Evolutionary conservation across 148 eudicot genomes (phyloP), one percentile per base, ranked within the genome.

Genomic region (Beta vulgaris): DNA sequence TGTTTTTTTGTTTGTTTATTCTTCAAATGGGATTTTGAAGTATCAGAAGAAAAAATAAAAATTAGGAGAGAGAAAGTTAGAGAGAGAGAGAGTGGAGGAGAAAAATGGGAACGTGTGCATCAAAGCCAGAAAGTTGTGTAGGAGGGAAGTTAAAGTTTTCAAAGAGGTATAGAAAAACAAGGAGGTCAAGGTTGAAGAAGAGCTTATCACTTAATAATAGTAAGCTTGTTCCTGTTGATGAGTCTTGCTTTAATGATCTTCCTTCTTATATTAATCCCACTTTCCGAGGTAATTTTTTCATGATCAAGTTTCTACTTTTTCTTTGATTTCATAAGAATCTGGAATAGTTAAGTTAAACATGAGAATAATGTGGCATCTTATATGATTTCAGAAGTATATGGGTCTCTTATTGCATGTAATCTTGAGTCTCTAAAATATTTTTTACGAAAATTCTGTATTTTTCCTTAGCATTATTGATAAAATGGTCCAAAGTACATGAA

Each of bases 81-180:
- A 6, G 0, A 19, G 34, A 35, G 18, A 44, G 34, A 34, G 25
- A 12, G 26, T 26, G 69, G 25, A 44, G 21, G 9, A 59, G 67
- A 77, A 48, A 42, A 75, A 93, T 93, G 98, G 98, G 98, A 36
- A 84, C 63, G 0, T 90, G 97, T 78, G 95, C 88, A 78, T 93
- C 98, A 55, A 93, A 87, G 77, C 87, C 88, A n/a, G 82, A 80
- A 48, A 85, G 90, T 35, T 88, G 92, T 64, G 85, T 86, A 34
- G 86, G 87, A 67, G 73, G 78, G 12, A 77, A 85, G 57, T 68
- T 84, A 57, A 81, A 74, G 35, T 71, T 74, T 55, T 43, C 76
- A 19, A 80, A 76, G 58, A 82, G 65, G 76, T 69, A 60, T 5
- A 83, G 87, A 46, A 78, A 73, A 34, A 82, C 68, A 64, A 82